These are phyloP conservation scores for Leccinum boreale DNA, from an alignment of 768 basidiomycete genomes.

Conservation along the genomic window DNA sequence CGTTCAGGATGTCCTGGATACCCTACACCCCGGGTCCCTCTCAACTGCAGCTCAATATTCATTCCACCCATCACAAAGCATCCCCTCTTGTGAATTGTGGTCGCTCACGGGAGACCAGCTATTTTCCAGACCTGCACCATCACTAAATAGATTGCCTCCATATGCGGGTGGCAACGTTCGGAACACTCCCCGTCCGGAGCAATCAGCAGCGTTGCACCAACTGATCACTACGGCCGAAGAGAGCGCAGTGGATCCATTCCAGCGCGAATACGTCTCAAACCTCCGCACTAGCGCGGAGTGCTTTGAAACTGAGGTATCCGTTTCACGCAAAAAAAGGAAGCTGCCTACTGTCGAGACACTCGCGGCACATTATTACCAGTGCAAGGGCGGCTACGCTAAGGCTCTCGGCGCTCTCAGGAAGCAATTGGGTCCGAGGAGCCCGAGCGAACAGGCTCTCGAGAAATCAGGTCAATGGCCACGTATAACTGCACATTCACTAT, in stretches of 20 bases:
- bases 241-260: conserved; percentile 3
- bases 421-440: conserved; percentile 12
- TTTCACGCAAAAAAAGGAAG: background rate
- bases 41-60: background rate
- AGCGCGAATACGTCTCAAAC: conserved; percentile 12
- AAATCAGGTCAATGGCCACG: conserved; percentile 38
- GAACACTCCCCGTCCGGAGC: background rate
- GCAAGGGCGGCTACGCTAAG: background rate
- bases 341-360: background rate
- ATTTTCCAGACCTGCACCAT: background rate
- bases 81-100: background rate
- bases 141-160: background rate
- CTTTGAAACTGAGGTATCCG: conserved; percentile 3
- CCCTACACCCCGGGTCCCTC: background rate
- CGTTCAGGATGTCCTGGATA: background rate
- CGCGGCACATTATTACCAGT: conserved; percentile 5
- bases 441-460: conserved; percentile 10
- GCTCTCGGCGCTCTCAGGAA: conserved; percentile 1
- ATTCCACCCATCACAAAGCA: background rate
- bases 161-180: background rate
- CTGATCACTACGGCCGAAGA: conserved; percentile 1
- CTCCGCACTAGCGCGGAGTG: conserved; percentile 16
- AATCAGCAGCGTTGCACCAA: background rate
- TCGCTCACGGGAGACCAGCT: background rate
- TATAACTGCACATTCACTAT: conserved; percentile 28